These are phyloP conservation scores for Lactifluus pinguis DNA, from an alignment of 768 basidiomycete species.

Conservation along the genomic window DNA sequence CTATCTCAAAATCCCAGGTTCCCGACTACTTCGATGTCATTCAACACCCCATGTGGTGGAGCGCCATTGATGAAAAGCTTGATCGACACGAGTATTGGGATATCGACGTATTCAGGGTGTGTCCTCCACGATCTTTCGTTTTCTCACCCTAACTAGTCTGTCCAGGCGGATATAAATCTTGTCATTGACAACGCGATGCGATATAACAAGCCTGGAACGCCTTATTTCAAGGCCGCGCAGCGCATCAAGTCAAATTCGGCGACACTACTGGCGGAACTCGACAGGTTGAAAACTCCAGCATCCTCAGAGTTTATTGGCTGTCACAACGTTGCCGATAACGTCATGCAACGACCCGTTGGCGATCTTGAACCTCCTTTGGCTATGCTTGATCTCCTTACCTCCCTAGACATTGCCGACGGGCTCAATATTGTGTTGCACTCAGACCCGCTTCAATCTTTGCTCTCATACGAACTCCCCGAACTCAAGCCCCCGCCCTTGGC, in stretches of 20 bases:
- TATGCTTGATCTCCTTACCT: slow-evolving; percentile 47
- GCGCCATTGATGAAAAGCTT: slow-evolving; percentile 69
- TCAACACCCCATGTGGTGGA: slow-evolving; percentile 83
- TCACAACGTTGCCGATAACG: background rate
- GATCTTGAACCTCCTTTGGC: slow-evolving; percentile 66
- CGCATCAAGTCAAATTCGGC: slow-evolving; percentile 42
- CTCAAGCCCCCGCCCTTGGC: slow-evolving; percentile 54
- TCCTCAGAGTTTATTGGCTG: slow-evolving; percentile 2
- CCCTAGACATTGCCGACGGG: slow-evolving; percentile 44
- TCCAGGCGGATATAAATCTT: slow-evolving; percentile 70
- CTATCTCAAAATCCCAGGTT: slow-evolving; percentile 69
- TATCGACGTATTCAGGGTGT: slow-evolving; percentile 60
- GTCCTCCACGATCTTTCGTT: background rate
- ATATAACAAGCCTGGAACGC: slow-evolving; percentile 75
- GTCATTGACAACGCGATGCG: slow-evolving; percentile 78
- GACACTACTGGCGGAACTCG: slow-evolving; percentile 37
- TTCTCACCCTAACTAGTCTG: background rate
- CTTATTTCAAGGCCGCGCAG: slow-evolving; percentile 60
- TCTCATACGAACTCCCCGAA: slow-evolving; percentile 56
- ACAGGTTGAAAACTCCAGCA: slow-evolving; percentile 22
- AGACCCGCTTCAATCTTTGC: slow-evolving; percentile 56
- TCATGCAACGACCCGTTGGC: slow-evolving; percentile 34
- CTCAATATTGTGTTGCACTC: slow-evolving; percentile 46
- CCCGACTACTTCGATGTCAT: slow-evolving; percentile 90
- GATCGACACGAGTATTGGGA: slow-evolving; percentile 80